Conservation (phyloP, 805 yeast species). For the Yamadazyma tumulicola region DNA sequence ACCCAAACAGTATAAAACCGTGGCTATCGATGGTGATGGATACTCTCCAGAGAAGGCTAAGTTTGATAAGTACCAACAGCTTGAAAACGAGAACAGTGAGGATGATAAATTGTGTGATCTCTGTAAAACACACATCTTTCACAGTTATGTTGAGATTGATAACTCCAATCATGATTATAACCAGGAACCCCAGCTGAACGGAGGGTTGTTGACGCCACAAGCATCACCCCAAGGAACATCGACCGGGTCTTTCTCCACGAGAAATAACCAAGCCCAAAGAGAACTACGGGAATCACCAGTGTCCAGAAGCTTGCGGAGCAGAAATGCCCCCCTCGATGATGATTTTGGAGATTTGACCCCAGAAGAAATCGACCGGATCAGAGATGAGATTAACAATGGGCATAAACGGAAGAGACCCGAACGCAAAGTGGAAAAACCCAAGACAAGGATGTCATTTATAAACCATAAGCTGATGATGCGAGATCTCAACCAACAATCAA, state of each 20-base stretch:
- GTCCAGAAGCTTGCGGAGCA: background rate
- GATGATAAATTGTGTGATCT: conserved; percentile 44
- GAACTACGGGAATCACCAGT: too few species aligned
- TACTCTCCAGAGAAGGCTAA: too few species aligned
- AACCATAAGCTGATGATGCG: conserved; percentile 14
- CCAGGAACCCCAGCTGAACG: conserved; percentile 9
- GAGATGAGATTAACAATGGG: background rate
- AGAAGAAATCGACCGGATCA: too few species aligned
- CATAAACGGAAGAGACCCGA: conserved; percentile 6
- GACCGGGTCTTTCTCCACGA: conserved; percentile 7
- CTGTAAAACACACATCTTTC: conserved; percentile 48
- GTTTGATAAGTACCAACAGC: background rate
- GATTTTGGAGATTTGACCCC: background rate
- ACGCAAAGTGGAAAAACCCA: conserved; percentile 2
- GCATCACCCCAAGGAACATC: conserved; percentile 28
- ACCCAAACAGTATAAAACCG: too few species aligned
- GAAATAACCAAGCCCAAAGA: too few species aligned
- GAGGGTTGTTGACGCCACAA: conserved; percentile 35
- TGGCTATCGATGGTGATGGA: too few species aligned
- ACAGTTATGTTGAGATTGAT: conserved; percentile 44
- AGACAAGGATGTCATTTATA: conserved; percentile 7
- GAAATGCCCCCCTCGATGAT: too few species aligned
- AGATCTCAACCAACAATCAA: conserved; percentile 23
- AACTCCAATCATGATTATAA: conserved; percentile 12
- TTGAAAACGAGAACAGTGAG: conserved; percentile 28